Conservation (phyloP, 1,139 yeast species). For the Pichia sp. region DNA sequence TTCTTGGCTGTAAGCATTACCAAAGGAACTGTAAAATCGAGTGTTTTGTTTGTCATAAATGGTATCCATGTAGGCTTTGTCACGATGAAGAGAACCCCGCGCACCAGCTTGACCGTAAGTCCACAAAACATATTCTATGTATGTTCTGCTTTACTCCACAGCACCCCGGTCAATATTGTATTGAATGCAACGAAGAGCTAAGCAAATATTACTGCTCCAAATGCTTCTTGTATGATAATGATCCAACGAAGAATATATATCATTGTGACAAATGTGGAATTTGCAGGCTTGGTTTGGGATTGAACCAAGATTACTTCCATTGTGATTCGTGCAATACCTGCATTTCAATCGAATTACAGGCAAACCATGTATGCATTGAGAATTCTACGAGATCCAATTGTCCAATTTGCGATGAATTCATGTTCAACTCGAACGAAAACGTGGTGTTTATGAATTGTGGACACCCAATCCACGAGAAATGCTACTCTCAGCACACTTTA, state of each 20-base stretch:
- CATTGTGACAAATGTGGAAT: conserved; percentile 93
- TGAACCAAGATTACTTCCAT: conserved; percentile 85
- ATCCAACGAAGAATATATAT: conserved; percentile 69
- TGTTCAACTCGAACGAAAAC: conserved; percentile 77
- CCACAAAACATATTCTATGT: conserved; percentile 66
- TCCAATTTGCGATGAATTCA: conserved; percentile 86
- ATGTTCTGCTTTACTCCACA: conserved; percentile 76
- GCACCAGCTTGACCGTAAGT: conserved; percentile 59
- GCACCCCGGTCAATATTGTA: conserved; percentile 61
- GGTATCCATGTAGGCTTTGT: conserved; percentile 81
- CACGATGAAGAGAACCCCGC: conserved; percentile 56
- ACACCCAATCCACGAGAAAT: conserved; percentile 82
- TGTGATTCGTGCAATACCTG: conserved; percentile 90
- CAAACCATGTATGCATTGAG: conserved; percentile 76
- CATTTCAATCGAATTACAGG: conserved; percentile 67
- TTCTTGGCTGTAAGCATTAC: conserved; percentile 77
- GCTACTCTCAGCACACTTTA: conserved; percentile 71
- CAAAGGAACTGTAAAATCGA: conserved; percentile 78
- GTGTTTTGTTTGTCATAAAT: conserved; percentile 64
- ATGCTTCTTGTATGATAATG: conserved; percentile 82
- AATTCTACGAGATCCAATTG: conserved; percentile 87
- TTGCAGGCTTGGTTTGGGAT: conserved; percentile 81
- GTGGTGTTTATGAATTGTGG: conserved; percentile 94
- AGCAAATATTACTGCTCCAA: conserved; percentile 71
- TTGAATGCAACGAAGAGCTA: conserved; percentile 53